Evolutionary conservation across 73 alveolate species (phyloP), one percentile per base, ranked within the genome.

Genomic region (Paramecium pentaurelia): DNA sequence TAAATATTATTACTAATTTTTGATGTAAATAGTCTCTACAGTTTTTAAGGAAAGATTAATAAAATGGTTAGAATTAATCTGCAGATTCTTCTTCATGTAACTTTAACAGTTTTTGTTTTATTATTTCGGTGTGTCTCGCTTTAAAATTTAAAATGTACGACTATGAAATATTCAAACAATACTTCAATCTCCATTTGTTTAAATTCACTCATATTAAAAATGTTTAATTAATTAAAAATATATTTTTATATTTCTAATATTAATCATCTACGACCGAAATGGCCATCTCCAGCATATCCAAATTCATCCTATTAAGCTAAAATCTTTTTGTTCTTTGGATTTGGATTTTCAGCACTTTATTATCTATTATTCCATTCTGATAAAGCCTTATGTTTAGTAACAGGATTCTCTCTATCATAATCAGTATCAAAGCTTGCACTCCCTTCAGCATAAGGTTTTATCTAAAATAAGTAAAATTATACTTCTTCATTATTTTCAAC

Each of bases 381-480:
- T 10, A 80, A 32, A 14, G 91, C 91, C 25, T 89, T 83, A 14
- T 68, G 75, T 47, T 84, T 70, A 32, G 94, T 89, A 16, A 89
- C 92, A 42, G 94, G 94, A 73, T 89, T 89, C 77, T 89, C 94
- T 73, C 94, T 89, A 71, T 89, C 94, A 89, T 89, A 89, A 71
- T 89, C 94, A 18, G 94, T 89, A 89, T 89, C 94, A 89, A 89
- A 89, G 9, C 54, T 84, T 71, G 75, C 38, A 71, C 84, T 51
- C 30, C 86, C 94, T 71, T 89, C 94, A 16, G 75, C 58, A 71
- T 89, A 89, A 8, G 94, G 80, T 73, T 89, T 89, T 27, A 64
- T 64, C 84, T 64, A 32, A 32, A 25, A 34, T 49, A 49, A 49
- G 9, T 12, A 16, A n/a, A 37, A 64, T 18, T 38, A 30, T 64